Base-by-base conservation (phyloP, 352 stramenopile genomes). In the Phytophthora podocarpi region DNA sequence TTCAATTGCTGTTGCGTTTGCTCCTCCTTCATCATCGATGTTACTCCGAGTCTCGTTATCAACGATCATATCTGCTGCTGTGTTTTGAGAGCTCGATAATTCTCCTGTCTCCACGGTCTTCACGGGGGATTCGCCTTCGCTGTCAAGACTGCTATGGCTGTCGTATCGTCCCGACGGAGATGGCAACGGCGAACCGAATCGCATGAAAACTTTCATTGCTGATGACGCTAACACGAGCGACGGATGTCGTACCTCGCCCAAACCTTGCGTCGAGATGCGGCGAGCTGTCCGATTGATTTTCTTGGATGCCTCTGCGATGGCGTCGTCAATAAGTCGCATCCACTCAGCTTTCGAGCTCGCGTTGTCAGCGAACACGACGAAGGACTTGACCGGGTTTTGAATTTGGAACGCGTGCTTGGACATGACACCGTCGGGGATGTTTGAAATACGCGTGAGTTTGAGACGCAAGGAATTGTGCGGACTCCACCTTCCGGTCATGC, bases 321-420 rank as follows among this genome's bases (percentile, higher is more conserved):
- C 83, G 23, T 95, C 82, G 36, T 91, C 78, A 26, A 95, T 89
- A 6, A 84, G 54, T 0, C 84, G 80, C 78, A 96, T 91, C 87
- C 87, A 96, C 39, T 95, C 87, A 0, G 68, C 76, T 53, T 96
- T 96, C 3, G 68, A 52, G 28, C 64, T 68, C 5, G 80, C 74
- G 43, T 57, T 87, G 6, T 95, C 85, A 2, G 85, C 85, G 32
- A 84, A 87, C 21, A 96, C 87, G 10, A 91, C 80, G 54, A 96
- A 95, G 11, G 85, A 91, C 53, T 96, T 94, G 58, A 86, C 64
- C 0, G 85, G 85, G 48, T 95, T 96, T 30, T 85, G 76, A 50
- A 96, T 91, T 46, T 96, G 85, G 46, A 96, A 96, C 1, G 82
- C 85, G 53, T 94, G 68, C 49, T 91, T 91, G 46, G 70, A 70